These are phyloP conservation scores for Emergomyces orientalis DNA, from an alignment of 2,329 filamentous ascomycete genomes.

Conservation along the genomic window DNA sequence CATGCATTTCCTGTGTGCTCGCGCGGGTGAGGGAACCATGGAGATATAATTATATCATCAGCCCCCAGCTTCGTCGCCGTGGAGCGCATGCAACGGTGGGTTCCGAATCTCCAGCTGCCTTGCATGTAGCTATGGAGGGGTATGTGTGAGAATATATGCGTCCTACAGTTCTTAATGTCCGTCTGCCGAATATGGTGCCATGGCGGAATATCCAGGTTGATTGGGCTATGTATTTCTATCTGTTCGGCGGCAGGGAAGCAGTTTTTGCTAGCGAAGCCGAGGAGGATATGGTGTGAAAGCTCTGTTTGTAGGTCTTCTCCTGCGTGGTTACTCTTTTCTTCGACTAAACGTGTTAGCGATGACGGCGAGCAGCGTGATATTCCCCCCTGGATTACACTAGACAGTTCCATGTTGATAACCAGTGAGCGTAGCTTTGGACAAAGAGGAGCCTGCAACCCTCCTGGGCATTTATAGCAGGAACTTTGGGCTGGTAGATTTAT, in stretches of 20 bases:
- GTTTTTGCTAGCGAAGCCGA: not conserved
- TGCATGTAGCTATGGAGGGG: not conserved
- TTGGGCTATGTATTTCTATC: not conserved
- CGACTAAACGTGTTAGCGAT: not conserved
- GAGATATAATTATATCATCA: not conserved
- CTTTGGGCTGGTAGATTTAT: conserved; percentile 1
- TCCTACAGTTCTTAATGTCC: conserved; percentile 1
- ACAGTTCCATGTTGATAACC: conserved; percentile 12
- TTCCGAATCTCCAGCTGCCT: not conserved
- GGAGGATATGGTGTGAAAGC: conserved; percentile 2
- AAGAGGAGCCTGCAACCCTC: not conserved
- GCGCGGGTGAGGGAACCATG: not conserved
- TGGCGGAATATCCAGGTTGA: not conserved
- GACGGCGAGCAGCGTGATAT: not conserved
- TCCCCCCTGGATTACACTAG: not conserved
- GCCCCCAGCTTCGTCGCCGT: not conserved
- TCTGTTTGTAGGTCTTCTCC: conserved; percentile 6
- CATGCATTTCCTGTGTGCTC: conserved; percentile 1
- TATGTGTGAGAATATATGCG: not conserved
- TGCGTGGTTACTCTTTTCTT: not conserved
- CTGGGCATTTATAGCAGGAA: not conserved
- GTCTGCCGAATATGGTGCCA: not conserved
- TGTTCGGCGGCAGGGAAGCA: conserved; percentile 2
- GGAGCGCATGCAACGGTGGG: not conserved
- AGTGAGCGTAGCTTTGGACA: conserved; percentile 11